Percentiles rank a stretch among this genome's conserved stretches.
Evolutionary conservation across 2,329 filamentous ascomycete genomes (phyloP).

Genomic region (Didymella sp.): DNA sequence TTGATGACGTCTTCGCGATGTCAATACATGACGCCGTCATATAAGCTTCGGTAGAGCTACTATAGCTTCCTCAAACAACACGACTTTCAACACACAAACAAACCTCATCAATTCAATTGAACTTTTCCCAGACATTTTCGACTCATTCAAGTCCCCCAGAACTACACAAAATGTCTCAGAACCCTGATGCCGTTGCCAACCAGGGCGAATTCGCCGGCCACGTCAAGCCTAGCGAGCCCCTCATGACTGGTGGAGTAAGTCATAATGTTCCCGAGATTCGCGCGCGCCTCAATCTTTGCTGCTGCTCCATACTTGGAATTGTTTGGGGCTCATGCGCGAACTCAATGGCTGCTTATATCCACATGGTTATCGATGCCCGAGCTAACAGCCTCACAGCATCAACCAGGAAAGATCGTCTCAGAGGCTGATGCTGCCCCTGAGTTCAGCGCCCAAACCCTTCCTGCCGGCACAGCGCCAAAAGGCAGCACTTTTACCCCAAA

Average conservation of each 20-base stretch:
- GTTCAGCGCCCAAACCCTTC: conserved; percentile 67
- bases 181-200: conserved; percentile 61
- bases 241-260: conserved; percentile 63
- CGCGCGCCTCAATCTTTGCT: not conserved
- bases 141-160: conserved; percentile 33
- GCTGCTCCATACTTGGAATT: not conserved
- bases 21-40: conserved; percentile 16
- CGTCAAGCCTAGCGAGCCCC: conserved; percentile 60
- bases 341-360: not conserved
- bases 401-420: conserved; percentile 64
- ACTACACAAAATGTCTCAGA: conserved; percentile 43
- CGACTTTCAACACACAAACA: not conserved
- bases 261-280: not conserved
- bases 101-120: not conserved
- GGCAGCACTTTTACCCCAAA: conserved; percentile 56
- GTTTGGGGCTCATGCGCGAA: not conserved
- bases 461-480: conserved; percentile 68
- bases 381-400: conserved; percentile 60
- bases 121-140: not conserved
- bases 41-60: conserved; percentile 2
- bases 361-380: not conserved
- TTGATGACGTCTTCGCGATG: conserved; percentile 16
- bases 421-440: conserved; percentile 63
- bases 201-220: conserved; percentile 63
- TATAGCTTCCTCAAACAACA: conserved; percentile 1